Conservation (phyloP, 2,329 filamentous ascomycete species). For the Colletotrichum siamense region DNA sequence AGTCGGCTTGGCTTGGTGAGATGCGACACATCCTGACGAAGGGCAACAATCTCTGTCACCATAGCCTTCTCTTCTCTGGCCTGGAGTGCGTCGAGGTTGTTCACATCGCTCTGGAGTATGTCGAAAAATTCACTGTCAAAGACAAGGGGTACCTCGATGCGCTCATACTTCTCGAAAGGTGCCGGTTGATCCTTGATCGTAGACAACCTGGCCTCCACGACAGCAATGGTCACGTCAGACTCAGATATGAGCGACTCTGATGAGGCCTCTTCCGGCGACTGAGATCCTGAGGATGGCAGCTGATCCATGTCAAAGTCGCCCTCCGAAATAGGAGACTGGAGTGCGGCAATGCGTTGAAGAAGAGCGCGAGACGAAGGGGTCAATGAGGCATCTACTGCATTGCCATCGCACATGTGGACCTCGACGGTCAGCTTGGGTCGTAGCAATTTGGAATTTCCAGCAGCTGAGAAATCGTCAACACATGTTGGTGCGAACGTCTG, state of each 20-base stretch:
- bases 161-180: slow-evolving; percentile 23
- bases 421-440: slow-evolving; percentile 74
- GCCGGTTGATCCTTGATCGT: slow-evolving; percentile 7
- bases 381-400: slow-evolving; percentile 71
- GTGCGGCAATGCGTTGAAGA: slow-evolving; percentile 63
- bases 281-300: not conserved
- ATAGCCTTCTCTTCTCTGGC: slow-evolving; percentile 69
- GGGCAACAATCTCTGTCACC: slow-evolving; percentile 63
- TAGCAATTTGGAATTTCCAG: slow-evolving; percentile 51
- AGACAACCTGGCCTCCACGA: slow-evolving; percentile 17
- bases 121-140: slow-evolving; percentile 84
- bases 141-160: slow-evolving; percentile 76
- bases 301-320: slow-evolving; percentile 19
- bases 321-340: slow-evolving; percentile 1
- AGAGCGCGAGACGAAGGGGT: slow-evolving; percentile 69
- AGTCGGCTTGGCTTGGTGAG: slow-evolving; percentile 69
- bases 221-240: not conserved
- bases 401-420: slow-evolving; percentile 69
- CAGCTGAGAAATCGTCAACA: slow-evolving; percentile 28
- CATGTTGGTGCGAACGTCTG: not conserved
- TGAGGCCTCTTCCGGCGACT: not conserved
- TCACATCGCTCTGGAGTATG: slow-evolving; percentile 74
- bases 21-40: slow-evolving; percentile 69
- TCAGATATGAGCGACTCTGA: not conserved
- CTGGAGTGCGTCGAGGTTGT: slow-evolving; percentile 72